phyloP scores from a whole-genome alignment of 1,284 basidiomycete species.

The Lignosus rhinocerotis region DNA sequence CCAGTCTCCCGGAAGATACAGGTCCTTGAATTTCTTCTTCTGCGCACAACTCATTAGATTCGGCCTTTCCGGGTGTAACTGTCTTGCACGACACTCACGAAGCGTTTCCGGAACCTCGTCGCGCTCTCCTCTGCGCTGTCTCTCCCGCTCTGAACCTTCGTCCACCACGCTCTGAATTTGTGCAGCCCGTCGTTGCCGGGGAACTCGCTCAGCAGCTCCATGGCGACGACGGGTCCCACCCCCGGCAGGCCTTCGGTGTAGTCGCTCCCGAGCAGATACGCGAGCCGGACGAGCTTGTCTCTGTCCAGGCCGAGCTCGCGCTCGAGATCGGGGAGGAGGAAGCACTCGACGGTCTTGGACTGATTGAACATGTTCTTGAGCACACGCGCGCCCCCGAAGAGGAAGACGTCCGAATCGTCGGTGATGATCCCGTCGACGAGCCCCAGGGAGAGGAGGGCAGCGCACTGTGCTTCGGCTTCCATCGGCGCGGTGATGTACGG shows the following conservation, averaged over 20 bases:
- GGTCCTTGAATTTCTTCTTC: constrained; percentile 88
- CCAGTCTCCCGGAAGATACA: constrained; percentile 87
- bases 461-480: constrained; percentile 99
- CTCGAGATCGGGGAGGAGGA: constrained; percentile 81
- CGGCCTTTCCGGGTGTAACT: background rate
- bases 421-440: constrained; percentile 98
- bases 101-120: constrained; percentile 78
- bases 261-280: constrained; percentile 95
- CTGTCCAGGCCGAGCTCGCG: constrained; percentile 89
- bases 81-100: constrained; percentile 57
- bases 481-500: constrained; percentile 98
- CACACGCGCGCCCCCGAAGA: constrained; percentile 92
- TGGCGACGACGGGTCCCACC: constrained; percentile 94
- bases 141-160: constrained; percentile 87
- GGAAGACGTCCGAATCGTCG: constrained; percentile 98
- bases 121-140: constrained; percentile 74
- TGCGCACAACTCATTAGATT: constrained; percentile 33
- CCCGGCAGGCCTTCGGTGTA: constrained; percentile 97
- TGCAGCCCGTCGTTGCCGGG: constrained; percentile 81
- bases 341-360: constrained; percentile 97
- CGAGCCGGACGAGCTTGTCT: constrained; percentile 85
- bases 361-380: constrained; percentile 99
- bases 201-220: constrained; percentile 93
- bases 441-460: constrained; percentile 81
- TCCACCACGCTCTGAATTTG: constrained; percentile 95